Evolutionary conservation across 2,329 filamentous ascomycete species (phyloP), one percentile per base, ranked within the genome.

Genomic region (Chlorencoelia australis): DNA sequence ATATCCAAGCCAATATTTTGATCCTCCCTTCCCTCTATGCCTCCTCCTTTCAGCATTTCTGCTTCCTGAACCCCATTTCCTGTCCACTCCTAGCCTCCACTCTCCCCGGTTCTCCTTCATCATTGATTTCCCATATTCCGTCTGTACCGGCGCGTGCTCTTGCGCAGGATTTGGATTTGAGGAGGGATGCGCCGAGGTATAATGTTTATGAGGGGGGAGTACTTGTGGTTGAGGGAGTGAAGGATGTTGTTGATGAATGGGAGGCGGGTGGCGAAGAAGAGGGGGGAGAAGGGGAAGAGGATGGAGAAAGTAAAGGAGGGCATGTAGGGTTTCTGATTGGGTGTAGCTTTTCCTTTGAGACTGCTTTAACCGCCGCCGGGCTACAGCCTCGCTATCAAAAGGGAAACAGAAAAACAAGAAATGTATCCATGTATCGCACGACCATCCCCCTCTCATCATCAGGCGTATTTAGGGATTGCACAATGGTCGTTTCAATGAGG

Each of bases 321-420:
- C 72, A 81, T 45, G 67, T 75, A 16, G 75, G 65, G 0, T 81
- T 77, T 49, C 53, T 80, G 29, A 69, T 81, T 42, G 76, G 75
- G 7, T 81, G 75, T 51, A 74, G 68, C 1, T 80, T 70, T 60
- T 73, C 66, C 46, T 81, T 81, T 50, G 75, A 80, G 53, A 57
- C 63, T 3, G 74, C 73, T 3, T 63, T 81, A 15, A 49, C 56
- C 1, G 54, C 50, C 0, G 67, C 68, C 0, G 69, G 68, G 0
- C 56, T 81, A 5, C 46, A 60, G 5, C 68, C 74, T 2, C 61
- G 65, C 2, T 73, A 81, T 47, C 56, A 64, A 4, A 39, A 55
- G 2, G 59, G 65, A 13, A 52, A 56, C 25, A 25, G 22, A 13
- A 30, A 38, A n/a, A 4, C 11, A 15, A 61, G 68, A 19, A 73